These are phyloP conservation scores for Beauveria varroae DNA, from an alignment of 2,329 filamentous ascomycete genomes.

Conservation along the genomic window DNA sequence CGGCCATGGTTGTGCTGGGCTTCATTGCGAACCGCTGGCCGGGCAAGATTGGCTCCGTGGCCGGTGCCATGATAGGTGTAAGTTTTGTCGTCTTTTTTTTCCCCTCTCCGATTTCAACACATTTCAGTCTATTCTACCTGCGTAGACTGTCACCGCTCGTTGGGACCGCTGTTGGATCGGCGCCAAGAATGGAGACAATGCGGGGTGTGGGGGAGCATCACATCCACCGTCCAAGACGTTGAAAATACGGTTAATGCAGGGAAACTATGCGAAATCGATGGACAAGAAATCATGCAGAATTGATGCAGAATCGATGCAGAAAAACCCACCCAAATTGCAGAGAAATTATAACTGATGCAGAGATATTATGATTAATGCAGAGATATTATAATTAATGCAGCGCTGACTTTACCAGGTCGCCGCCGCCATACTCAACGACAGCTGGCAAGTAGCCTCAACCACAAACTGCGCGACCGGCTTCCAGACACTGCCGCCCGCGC, in stretches of 20 bases:
- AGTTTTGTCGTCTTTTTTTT: slow-evolving; percentile 12
- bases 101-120: not conserved
- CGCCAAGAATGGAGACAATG: slow-evolving; percentile 1
- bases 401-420: slow-evolving; percentile 16
- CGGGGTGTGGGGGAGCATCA: not conserved
- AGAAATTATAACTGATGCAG: not conserved
- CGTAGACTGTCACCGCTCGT: not conserved
- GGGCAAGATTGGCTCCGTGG: slow-evolving; percentile 20
- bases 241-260: no score
- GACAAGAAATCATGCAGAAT: not conserved
- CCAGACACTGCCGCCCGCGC: slow-evolving; percentile 19
- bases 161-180: not conserved
- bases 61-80: slow-evolving; percentile 26
- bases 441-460: slow-evolving; percentile 27
- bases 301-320: not conserved
- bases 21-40: slow-evolving; percentile 27
- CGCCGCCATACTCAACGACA: slow-evolving; percentile 29
- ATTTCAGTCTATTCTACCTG: not conserved
- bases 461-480: slow-evolving; percentile 21
- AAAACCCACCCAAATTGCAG: not conserved
- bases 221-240: not conserved
- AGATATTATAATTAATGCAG: not conserved
- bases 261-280: no score
- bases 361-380: no score
- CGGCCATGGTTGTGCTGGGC: slow-evolving; percentile 23